Evolutionary conservation across 2,329 filamentous ascomycete species (phyloP), one percentile per base, ranked within the genome.

Genomic region (Pyricularia grisea): DNA sequence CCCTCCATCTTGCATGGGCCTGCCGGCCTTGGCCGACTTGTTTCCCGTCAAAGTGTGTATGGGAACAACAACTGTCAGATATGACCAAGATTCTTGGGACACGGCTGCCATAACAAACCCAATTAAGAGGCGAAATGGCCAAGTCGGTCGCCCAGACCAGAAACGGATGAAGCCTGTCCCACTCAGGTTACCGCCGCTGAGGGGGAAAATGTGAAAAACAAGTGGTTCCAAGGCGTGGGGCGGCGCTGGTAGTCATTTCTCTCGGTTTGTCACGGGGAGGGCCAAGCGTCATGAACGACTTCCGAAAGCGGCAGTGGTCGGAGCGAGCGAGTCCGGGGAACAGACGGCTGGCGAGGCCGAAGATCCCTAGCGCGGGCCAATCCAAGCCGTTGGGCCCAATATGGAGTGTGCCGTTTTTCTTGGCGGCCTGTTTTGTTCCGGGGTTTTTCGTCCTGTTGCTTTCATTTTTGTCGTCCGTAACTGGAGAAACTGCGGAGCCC

Each of bases 311-410:
- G 60, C 60, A 63, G 60, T 63, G 12, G 25, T 28, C 60, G 60
- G 60, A 63, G 60, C 60, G 60, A 63, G 60, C 23, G 25, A 27
- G 60, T 63, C 60, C 60, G 60, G 60, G 23, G 27, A 28, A 12
- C 60, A 63, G 60, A 27, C 60, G 60, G 60, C 60, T 63, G 60
- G 60, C 60, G 60, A 63, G 60, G 60, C 60, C 60, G 60, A 63
- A 17, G 60, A 63, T 63, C n/a, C 60, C 60, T 63, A 63, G 60
- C 60, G 60, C 27, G 60, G 60, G 27, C 60, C 25, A 17, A 17
- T 17, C 25, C 60, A 63, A 20, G 27, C 25, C 25, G 25, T 23
- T 63, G 60, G 60, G 60, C 25, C 60, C 25, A 63, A 63, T 63
- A 63, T 63, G 27, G 23, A 28, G 25, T 28, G 27, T 63, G 23